Evolutionary conservation across 1,139 yeast species (phyloP).

Genomic region (Taphrina populina): DNA sequence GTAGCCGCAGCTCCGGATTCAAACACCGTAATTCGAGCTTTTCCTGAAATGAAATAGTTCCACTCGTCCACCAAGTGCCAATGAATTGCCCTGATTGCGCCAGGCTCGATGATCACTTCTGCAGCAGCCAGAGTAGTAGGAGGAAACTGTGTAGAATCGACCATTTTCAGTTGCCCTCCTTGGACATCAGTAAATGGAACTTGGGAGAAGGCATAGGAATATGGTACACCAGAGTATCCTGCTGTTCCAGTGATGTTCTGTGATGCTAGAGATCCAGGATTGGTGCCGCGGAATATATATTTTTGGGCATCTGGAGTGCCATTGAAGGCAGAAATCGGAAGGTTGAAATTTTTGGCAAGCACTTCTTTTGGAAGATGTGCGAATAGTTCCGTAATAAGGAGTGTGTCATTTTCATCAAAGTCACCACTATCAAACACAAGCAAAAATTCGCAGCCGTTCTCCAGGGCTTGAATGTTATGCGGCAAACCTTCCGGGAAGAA

Average conservation of each 20-base stretch:
- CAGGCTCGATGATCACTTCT: conserved; percentile 28
- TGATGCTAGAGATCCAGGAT: conserved; percentile 13
- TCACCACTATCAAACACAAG: conserved; percentile 29
- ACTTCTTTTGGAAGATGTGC: conserved; percentile 34
- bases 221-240: conserved; percentile 3
- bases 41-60: conserved; percentile 31
- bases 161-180: conserved; percentile 30
- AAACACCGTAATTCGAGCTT: conserved; percentile 31
- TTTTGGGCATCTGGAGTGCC: conserved; percentile 18
- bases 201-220: conserved; percentile 2
- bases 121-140: conserved; percentile 29
- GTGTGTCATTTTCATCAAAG: conserved; percentile 30
- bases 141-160: conserved; percentile 25
- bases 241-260: conserved; percentile 10
- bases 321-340: conserved; percentile 6
- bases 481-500: conserved; percentile 33
- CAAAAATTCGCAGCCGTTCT: conserved; percentile 33
- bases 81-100: conserved; percentile 24
- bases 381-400: conserved; percentile 27
- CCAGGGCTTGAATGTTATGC: conserved; percentile 30
- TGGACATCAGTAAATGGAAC: not conserved
- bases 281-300: conserved; percentile 26
- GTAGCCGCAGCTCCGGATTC: conserved; percentile 33
- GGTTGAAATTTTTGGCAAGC: conserved; percentile 25
- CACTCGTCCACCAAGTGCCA: conserved; percentile 34